phyloP scores from a whole-genome alignment of 2,329 filamentous ascomycete species.

The Dryadomyces quercivorus region DNA sequence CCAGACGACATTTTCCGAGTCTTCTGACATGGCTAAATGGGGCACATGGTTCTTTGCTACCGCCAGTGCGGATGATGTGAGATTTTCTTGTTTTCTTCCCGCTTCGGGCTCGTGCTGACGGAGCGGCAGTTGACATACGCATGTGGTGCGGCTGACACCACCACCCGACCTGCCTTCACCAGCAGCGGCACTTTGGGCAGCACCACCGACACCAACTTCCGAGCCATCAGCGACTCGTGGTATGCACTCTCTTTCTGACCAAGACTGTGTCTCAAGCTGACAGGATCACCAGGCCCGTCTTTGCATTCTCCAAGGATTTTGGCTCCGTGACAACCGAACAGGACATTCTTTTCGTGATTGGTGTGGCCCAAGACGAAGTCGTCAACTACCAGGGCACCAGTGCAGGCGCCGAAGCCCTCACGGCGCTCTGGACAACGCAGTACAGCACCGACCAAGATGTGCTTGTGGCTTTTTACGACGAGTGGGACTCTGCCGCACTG shows the following conservation, averaged over 20 bases:
- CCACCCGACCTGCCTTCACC: slow-evolving; percentile 56
- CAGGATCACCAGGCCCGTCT: slow-evolving; percentile 50
- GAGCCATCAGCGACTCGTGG: slow-evolving; percentile 53
- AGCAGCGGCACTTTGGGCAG: slow-evolving; percentile 50
- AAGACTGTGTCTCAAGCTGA: not conserved
- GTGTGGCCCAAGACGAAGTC: slow-evolving; percentile 64
- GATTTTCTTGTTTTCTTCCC: slow-evolving; percentile 8
- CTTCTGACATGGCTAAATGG: slow-evolving; percentile 64
- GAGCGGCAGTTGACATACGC: slow-evolving; percentile 50
- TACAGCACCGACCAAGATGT: slow-evolving; percentile 51
- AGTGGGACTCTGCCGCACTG: slow-evolving; percentile 48
- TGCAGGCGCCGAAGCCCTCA: slow-evolving; percentile 48
- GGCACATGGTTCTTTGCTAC: slow-evolving; percentile 68
- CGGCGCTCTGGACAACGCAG: slow-evolving; percentile 66
- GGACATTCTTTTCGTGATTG: slow-evolving; percentile 58
- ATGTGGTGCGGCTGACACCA: slow-evolving; percentile 47
- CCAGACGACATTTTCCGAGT: slow-evolving; percentile 57
- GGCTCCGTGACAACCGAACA: slow-evolving; percentile 25
- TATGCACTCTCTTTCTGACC: slow-evolving; percentile 8
- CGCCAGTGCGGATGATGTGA: slow-evolving; percentile 34
- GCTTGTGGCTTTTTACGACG: slow-evolving; percentile 62
- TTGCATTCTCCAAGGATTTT: slow-evolving; percentile 60
- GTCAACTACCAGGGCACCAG: slow-evolving; percentile 62
- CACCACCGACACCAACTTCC: slow-evolving; percentile 50
- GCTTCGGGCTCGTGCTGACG: not conserved